Percentiles rank a stretch among this genome's conserved stretches.
These are phyloP conservation scores for Asclepias syriaca DNA, from an alignment of 257 asterid genomes.

Conservation along the genomic window DNA sequence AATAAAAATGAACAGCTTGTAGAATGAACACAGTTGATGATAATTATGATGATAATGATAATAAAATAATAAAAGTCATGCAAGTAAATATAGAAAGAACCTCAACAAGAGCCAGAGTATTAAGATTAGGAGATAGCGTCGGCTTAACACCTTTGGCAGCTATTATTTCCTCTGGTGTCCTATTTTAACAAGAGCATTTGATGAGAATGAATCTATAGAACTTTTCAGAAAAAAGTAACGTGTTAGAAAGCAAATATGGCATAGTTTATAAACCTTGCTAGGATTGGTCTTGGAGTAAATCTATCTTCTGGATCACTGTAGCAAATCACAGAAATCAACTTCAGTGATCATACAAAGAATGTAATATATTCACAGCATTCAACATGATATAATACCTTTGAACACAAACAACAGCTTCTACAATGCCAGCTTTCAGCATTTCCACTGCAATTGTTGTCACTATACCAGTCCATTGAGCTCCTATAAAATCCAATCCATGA, in stretches of 20 bases:
- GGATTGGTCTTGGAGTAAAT: constrained; percentile 78
- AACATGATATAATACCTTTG: constrained; percentile 51
- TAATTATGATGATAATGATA: background rate
- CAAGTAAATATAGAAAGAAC: constrained; percentile 35
- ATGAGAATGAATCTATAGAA: constrained; percentile 8
- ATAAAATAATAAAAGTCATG: background rate
- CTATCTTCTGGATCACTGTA: constrained; percentile 96
- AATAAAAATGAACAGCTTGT: background rate
- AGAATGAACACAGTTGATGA: background rate
- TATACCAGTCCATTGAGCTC: constrained; percentile 99
- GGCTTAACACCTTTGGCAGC: constrained; percentile 99
- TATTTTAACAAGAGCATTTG: constrained; percentile 27
- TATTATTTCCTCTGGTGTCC: constrained; percentile 96
- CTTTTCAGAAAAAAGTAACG: constrained; percentile 10
- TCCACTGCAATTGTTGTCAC: constrained; percentile 96
- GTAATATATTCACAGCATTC: background rate
- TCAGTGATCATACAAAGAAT: background rate
- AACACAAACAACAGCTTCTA: constrained; percentile 95
- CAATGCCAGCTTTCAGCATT: constrained; percentile 90
- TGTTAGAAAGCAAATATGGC: background rate
- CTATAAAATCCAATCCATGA: constrained; percentile 27
- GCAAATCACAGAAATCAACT: constrained; percentile 13
- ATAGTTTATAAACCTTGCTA: constrained; percentile 61
- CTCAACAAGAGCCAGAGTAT: constrained; percentile 92
- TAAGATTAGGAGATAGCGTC: constrained; percentile 89